phyloP scores from a whole-genome alignment of 176 grass and related monocot species.

The Triticum urartu region DNA sequence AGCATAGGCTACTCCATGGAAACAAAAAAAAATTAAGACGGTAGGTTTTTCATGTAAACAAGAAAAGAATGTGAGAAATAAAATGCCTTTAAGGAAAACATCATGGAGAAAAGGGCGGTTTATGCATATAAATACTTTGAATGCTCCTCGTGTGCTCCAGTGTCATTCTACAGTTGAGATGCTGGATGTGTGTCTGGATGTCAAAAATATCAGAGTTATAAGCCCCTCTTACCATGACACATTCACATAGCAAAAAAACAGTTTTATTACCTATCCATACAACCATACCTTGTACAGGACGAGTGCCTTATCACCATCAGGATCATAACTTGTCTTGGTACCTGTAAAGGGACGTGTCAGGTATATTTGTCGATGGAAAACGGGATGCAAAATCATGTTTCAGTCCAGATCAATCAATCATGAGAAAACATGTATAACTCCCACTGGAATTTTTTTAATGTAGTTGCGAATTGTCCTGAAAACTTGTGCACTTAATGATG shows the following conservation, averaged over 20 bases:
- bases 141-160: constrained; percentile 66
- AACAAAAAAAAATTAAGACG: too few species aligned
- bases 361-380: background rate
- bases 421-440: background rate
- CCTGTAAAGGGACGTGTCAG: constrained; percentile 45
- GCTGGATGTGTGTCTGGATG: constrained; percentile 66
- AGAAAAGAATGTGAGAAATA: too few species aligned
- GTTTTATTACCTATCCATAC: background rate
- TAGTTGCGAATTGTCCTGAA: background rate
- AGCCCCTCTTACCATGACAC: background rate
- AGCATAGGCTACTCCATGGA: too few species aligned
- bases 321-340: constrained; percentile 40
- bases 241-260: constrained; percentile 11
- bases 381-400: background rate
- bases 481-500: background rate
- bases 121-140: constrained; percentile 65
- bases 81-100: too few species aligned
- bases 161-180: constrained; percentile 50
- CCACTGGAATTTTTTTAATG: background rate
- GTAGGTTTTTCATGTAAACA: too few species aligned
- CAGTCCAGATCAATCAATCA: constrained; percentile 1
- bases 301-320: constrained; percentile 74
- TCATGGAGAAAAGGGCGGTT: too few species aligned
- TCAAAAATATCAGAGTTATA: constrained; percentile 24
- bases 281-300: constrained; percentile 87